phyloP scores from a whole-genome alignment of 768 basidiomycete species.

The Lactarius sp. region DNA sequence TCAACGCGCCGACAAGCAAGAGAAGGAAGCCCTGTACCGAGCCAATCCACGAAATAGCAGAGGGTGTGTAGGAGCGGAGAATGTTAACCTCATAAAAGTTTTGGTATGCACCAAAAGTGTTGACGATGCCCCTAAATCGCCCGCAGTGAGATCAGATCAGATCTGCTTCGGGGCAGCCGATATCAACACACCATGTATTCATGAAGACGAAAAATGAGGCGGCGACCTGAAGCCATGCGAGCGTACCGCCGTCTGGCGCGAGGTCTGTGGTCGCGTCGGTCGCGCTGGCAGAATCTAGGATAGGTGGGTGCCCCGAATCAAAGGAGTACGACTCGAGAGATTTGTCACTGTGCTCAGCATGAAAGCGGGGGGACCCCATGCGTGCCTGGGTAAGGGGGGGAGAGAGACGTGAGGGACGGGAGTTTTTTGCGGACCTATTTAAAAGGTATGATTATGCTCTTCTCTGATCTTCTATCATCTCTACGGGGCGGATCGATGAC shows the following conservation, averaged over 20 bases:
- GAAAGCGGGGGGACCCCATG: constrained; percentile 4
- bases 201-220: constrained; percentile 25
- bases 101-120: constrained; percentile 26
- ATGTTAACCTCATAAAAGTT: constrained; percentile 20
- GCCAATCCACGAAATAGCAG: constrained; percentile 28
- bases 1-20: constrained; percentile 17
- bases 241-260: constrained; percentile 15
- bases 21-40: constrained; percentile 25
- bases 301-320: too few relatives aligned
- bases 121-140: constrained; percentile 24
- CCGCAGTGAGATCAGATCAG: not conserved
- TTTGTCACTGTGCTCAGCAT: not conserved
- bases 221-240: constrained; percentile 25
- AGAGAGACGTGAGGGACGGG: not conserved
- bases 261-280: not conserved
- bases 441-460: not conserved
- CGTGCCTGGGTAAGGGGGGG: not conserved
- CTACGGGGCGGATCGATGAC: not conserved
- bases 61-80: constrained; percentile 18
- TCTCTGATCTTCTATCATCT: not conserved
- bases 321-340: not conserved
- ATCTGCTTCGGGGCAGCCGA: not conserved
- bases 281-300: not conserved
- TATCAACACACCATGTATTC: constrained; percentile 22
- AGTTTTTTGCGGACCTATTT: not conserved